Conservation (phyloP, 2,329 filamentous ascomycete genomes). For the Aspergillus pseudoglaucus region DNA sequence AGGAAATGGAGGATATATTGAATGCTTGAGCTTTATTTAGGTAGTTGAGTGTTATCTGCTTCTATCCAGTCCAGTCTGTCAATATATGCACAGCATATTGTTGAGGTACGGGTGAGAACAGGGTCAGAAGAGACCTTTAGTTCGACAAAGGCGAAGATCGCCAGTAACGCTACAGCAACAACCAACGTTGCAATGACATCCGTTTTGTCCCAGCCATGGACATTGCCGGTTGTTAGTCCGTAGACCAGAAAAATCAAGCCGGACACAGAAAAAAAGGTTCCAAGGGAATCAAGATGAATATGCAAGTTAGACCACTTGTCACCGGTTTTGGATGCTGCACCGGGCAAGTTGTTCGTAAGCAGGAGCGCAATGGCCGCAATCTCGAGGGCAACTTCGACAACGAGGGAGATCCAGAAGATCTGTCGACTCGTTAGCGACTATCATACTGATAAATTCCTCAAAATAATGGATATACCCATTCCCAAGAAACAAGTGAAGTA, state of each 20-base stretch:
- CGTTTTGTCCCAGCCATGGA: background rate
- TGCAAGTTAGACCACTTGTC: background rate
- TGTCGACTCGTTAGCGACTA: background rate
- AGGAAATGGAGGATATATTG: background rate
- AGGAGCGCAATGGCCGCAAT: background rate
- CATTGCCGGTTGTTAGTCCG: background rate
- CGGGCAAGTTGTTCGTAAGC: background rate
- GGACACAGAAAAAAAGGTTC: background rate
- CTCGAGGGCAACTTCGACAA: background rate
- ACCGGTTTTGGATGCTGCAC: background rate
- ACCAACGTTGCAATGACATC: background rate
- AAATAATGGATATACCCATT: background rate
- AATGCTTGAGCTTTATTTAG: background rate
- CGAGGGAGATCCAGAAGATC: background rate
- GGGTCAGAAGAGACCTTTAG: background rate
- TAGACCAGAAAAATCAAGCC: background rate
- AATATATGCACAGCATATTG: background rate
- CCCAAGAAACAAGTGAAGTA: background rate
- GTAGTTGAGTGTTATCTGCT: background rate
- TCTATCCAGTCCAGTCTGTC: background rate
- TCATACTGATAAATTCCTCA: background rate
- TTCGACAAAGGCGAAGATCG: background rate
- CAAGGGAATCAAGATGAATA: background rate
- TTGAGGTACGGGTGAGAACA: background rate
- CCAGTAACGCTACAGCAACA: background rate